Evolutionary conservation across 129 eudicot species (phyloP).

Genomic region (Pittosporum tobira): DNA sequence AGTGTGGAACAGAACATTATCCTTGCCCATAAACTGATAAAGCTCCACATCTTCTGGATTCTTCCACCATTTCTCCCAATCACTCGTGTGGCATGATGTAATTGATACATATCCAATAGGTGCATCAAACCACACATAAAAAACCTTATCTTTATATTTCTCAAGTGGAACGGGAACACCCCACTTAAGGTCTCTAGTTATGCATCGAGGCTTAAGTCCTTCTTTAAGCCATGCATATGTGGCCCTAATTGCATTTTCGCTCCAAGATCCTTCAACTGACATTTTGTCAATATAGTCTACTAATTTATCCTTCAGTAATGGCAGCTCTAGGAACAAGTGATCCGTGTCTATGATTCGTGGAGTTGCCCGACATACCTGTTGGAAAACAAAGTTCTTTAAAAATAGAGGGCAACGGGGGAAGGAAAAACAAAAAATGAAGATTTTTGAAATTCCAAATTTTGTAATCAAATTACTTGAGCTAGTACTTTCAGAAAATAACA

Average conservation of each 20-base stretch:
- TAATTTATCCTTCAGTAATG: slow-evolving; percentile 14
- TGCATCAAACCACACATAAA: slow-evolving; percentile 36
- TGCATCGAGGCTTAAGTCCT: slow-evolving; percentile 21
- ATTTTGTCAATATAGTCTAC: slow-evolving; percentile 18
- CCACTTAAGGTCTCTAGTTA: slow-evolving; percentile 34
- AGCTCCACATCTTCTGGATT: slow-evolving; percentile 21
- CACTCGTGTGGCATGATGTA: slow-evolving; percentile 20
- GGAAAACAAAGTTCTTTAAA: slow-evolving; percentile 3
- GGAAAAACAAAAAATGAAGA: neutral
- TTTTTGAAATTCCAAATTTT: neutral
- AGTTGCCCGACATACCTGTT: slow-evolving; percentile 16
- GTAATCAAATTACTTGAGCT: neutral
- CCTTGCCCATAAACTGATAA: slow-evolving; percentile 16
- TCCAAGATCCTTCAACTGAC: slow-evolving; percentile 25
- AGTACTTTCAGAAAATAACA: neutral
- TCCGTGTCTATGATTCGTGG: slow-evolving; percentile 23
- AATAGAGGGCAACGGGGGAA: neutral
- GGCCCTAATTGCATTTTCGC: slow-evolving; percentile 21
- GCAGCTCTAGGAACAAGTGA: slow-evolving; percentile 29
- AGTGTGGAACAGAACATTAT: slow-evolving; percentile 15
- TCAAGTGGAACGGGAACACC: slow-evolving; percentile 23
- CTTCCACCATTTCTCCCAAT: slow-evolving; percentile 36
- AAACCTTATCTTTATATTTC: slow-evolving; percentile 24
- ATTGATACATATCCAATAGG: slow-evolving; percentile 30
- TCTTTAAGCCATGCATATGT: slow-evolving; percentile 30